Conservation (phyloP, 257 asterid species). For the Solanum etuberosum region DNA sequence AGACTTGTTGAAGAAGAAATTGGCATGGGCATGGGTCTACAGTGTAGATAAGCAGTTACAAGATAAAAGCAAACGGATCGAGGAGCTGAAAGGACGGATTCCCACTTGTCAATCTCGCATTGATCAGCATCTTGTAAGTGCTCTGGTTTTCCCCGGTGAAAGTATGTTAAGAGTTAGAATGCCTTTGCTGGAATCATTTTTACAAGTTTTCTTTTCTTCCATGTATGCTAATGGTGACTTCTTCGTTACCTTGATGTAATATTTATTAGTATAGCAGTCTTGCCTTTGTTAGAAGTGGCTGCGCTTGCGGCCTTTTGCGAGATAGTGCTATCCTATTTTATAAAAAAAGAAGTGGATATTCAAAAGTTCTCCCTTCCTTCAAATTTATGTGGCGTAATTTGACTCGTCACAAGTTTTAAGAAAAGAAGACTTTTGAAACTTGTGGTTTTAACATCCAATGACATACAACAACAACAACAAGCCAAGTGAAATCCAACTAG, state of each 20-base stretch:
- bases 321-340: not conserved
- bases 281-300: not conserved
- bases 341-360: not conserved
- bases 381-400: not conserved
- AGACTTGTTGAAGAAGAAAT: conserved; percentile 54
- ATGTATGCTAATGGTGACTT: not conserved
- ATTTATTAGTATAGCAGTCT: not conserved
- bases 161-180: not conserved
- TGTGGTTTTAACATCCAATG: not conserved
- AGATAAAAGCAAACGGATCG: conserved; percentile 35
- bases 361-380: not conserved
- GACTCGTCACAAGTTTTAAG: not conserved
- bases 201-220: not conserved
- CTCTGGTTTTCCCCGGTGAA: not conserved
- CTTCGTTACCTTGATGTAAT: not conserved
- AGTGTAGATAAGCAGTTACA: conserved; percentile 54
- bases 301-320: not conserved
- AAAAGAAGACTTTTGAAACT: not conserved
- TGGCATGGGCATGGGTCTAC: conserved; percentile 95
- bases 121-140: conserved; percentile 50
- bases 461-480: not conserved
- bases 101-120: conserved; percentile 60
- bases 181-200: not conserved
- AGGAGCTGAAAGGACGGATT: conserved; percentile 49
- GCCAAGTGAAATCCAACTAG: not conserved